Percentiles rank a stretch among this genome's conserved stretches.
Conservation (phyloP, 164 flowering plant genomes). For the Macadamia integrifolia region DNA sequence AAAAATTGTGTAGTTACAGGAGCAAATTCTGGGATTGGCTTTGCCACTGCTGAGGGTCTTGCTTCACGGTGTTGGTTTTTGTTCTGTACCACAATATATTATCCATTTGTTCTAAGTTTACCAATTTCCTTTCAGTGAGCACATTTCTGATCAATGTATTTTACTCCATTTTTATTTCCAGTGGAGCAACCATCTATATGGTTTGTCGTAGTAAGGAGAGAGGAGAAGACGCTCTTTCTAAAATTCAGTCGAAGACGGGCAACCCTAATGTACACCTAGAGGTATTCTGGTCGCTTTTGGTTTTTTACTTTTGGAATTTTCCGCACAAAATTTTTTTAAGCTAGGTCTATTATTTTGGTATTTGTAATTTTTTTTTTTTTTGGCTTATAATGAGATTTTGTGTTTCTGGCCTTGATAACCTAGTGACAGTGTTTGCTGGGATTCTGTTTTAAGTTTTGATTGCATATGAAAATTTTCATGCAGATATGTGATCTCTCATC, state of each 20-base stretch:
- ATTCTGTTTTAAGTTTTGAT: neutral
- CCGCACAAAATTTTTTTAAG: neutral
- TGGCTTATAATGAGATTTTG: neutral
- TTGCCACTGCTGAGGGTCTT: constrained; percentile 79
- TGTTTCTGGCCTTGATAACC: neutral
- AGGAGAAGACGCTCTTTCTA: constrained; percentile 82
- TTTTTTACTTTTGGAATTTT: neutral
- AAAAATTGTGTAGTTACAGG: constrained; percentile 95
- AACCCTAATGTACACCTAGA: constrained; percentile 78
- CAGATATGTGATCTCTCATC: constrained; percentile 97
- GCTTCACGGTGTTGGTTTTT: constrained; percentile 60
- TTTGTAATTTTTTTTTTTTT: neutral
- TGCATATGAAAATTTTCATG: constrained; percentile 19
- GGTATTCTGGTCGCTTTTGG: constrained; percentile 33
- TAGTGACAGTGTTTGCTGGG: neutral
- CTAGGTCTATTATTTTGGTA: neutral
- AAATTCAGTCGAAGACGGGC: constrained; percentile 69
- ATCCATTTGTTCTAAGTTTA: neutral
- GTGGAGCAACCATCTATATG: constrained; percentile 85
- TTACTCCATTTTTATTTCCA: constrained; percentile 16
- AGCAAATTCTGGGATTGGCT: constrained; percentile 94
- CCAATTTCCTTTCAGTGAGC: neutral
- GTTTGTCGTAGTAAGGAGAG: constrained; percentile 88
- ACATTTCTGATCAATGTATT: neutral
- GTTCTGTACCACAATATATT: neutral